Evolutionary conservation across 2,329 filamentous ascomycete genomes (phyloP).

Genomic region (Arthrinium puccinioides): DNA sequence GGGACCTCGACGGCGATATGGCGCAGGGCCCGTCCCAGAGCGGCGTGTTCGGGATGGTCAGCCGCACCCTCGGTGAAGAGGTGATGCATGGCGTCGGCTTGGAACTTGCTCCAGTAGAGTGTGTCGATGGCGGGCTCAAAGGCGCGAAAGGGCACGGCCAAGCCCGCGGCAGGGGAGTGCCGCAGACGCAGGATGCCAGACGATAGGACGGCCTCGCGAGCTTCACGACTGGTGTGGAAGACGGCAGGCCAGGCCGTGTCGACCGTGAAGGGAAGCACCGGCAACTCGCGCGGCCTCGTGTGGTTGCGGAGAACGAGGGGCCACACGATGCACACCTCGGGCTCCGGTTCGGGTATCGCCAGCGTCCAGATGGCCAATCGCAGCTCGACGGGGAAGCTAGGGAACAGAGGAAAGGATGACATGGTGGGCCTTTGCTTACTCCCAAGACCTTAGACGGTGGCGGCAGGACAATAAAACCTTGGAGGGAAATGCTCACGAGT

Average conservation of each 20-base stretch:
- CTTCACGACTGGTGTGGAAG: neutral
- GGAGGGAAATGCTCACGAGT: no score
- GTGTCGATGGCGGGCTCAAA: no score
- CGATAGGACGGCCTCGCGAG: neutral
- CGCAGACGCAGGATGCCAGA: neutral
- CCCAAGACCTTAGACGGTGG: no score
- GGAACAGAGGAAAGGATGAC: neutral
- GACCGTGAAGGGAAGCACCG: neutral
- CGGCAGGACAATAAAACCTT: no score
- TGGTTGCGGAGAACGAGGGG: neutral
- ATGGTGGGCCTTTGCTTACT: no score
- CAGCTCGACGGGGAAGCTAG: neutral
- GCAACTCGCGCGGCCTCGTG: neutral
- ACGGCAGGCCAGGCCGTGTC: neutral
- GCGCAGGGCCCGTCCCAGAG: no score
- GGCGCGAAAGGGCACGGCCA: neutral
- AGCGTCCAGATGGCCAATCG: neutral
- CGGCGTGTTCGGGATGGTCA: no score
- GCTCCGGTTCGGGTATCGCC: neutral
- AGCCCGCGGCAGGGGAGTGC: neutral
- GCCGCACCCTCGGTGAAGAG: no score
- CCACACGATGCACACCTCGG: neutral
- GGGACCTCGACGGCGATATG: no score
- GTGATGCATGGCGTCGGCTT: no score
- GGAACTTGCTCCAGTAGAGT: no score